Evolutionary conservation across 2,329 filamentous ascomycete species (phyloP).

Genomic region (Akanthomyces lecanii): DNA sequence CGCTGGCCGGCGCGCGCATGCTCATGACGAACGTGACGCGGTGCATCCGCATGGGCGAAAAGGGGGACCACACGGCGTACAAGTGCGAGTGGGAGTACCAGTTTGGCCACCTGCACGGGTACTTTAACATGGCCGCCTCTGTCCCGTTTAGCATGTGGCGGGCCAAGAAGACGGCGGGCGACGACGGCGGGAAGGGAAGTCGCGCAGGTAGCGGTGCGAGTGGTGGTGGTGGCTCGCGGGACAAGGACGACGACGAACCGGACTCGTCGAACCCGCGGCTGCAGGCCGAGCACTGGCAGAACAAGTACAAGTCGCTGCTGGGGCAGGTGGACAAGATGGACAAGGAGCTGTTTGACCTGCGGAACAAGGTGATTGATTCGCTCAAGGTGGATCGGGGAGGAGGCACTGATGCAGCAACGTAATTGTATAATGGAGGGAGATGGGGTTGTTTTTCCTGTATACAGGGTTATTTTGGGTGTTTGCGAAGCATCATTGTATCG

Average conservation of each 20-base stretch:
- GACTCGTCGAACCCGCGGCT: slow-evolving; percentile 19
- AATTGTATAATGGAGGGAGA: no score
- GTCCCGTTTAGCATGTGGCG: slow-evolving; percentile 43
- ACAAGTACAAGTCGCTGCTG: slow-evolving; percentile 54
- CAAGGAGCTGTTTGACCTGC: slow-evolving; percentile 44
- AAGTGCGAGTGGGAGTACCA: slow-evolving; percentile 52
- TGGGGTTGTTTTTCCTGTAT: not conserved
- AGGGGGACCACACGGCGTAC: slow-evolving; percentile 43
- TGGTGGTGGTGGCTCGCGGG: not conserved
- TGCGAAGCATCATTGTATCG: no score
- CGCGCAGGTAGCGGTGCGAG: no score
- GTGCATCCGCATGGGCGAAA: slow-evolving; percentile 41
- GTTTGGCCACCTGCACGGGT: slow-evolving; percentile 49
- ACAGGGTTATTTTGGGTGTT: not conserved
- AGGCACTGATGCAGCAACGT: not conserved
- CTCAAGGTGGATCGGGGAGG: slow-evolving; percentile 20
- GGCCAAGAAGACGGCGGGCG: slow-evolving; percentile 23
- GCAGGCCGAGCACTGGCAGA: slow-evolving; percentile 44
- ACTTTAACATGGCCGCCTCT: slow-evolving; percentile 49
- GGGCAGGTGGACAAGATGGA: slow-evolving; percentile 57
- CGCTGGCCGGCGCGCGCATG: slow-evolving; percentile 50
- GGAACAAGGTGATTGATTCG: slow-evolving; percentile 39
- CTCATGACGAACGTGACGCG: slow-evolving; percentile 42
- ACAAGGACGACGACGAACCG: not conserved
- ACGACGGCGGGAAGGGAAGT: not conserved